A percentile compares a stretch with the other conserved stretches of the same genome.
These are phyloP conservation scores for Paradendryphiella salina DNA, from an alignment of 2,329 filamentous ascomycete species.

Conservation along the genomic window DNA sequence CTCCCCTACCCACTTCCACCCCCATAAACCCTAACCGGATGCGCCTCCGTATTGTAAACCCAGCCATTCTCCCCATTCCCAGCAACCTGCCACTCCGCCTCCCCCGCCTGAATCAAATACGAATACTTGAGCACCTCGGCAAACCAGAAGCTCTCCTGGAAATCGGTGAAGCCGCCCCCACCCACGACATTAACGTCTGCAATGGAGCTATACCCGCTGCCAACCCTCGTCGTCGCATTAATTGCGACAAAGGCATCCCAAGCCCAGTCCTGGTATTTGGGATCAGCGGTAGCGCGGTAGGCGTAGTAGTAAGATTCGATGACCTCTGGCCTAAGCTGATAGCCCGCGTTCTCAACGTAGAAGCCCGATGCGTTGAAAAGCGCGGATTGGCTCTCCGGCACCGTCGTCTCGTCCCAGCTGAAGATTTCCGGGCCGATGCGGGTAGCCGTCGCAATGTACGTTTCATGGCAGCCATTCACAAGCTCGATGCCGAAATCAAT, in stretches of 20 bases:
- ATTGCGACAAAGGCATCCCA: constrained; percentile 77
- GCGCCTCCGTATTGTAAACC: constrained; percentile 68
- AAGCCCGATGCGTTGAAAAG: constrained; percentile 73
- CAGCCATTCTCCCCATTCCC: constrained; percentile 56
- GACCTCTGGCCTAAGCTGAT: constrained; percentile 77
- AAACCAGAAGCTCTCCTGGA: constrained; percentile 86
- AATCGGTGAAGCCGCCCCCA: constrained; percentile 67
- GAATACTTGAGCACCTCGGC: constrained; percentile 86
- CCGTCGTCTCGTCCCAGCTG: constrained; percentile 40
- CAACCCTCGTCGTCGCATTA: constrained; percentile 63
- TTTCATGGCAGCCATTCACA: constrained; percentile 72
- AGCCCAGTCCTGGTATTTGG: constrained; percentile 79
- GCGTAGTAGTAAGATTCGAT: constrained; percentile 87
- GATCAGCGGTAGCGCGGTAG: constrained; percentile 74
- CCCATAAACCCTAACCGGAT: constrained; percentile 57
- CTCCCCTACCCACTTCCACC: background rate
- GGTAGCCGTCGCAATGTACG: constrained; percentile 69
- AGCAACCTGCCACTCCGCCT: constrained; percentile 63
- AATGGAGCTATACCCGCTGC: constrained; percentile 69
- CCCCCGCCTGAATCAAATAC: constrained; percentile 68
- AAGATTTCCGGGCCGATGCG: constrained; percentile 73
- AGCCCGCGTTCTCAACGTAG: constrained; percentile 65
- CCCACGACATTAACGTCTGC: constrained; percentile 64
- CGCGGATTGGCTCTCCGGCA: constrained; percentile 47
- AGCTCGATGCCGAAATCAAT: constrained; percentile 73